Conservation (phyloP, 345 rosid genomes). For the Dovyalis caffra region DNA sequence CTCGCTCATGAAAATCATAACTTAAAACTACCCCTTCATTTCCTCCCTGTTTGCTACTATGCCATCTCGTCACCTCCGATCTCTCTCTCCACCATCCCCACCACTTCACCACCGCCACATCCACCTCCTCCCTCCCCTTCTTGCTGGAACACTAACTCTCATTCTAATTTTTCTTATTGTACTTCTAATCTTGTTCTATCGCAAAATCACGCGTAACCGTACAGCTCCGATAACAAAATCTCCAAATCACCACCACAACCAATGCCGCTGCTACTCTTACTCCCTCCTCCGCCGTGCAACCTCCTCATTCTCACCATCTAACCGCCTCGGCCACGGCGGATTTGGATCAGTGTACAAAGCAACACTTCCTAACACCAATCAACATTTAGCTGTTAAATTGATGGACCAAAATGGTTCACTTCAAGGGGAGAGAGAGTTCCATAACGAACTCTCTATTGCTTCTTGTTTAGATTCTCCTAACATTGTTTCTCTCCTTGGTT, state of each 20-base stretch:
- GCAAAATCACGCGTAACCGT: conserved; percentile 16
- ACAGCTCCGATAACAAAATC: conserved; percentile 14
- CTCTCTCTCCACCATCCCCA: conserved; percentile 8
- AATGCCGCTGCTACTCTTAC: conserved; percentile 19
- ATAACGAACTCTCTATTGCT: conserved; percentile 48
- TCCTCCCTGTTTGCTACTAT: conserved; percentile 17
- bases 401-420: conserved; percentile 57
- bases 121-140: neutral
- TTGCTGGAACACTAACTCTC: conserved; percentile 5
- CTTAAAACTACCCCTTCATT: conserved; percentile 6
- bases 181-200: conserved; percentile 9
- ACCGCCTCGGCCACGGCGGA: conserved; percentile 22
- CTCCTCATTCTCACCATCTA: conserved; percentile 12
- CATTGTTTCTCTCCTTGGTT: conserved; percentile 62
- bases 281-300: conserved; percentile 15
- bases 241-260: conserved; percentile 12
- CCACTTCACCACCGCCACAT: conserved; percentile 43
- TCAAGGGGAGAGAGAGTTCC: conserved; percentile 80
- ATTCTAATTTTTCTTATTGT: neutral
- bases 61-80: conserved; percentile 19
- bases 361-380: conserved; percentile 28
- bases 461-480: conserved; percentile 15
- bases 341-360: conserved; percentile 56
- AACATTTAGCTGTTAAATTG: conserved; percentile 34
- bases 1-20: neutral